A percentile compares a stretch with the other conserved stretches of the same genome.
phyloP scores from a whole-genome alignment of 2,329 filamentous ascomycete species.

The Colletotrichum sojae region DNA sequence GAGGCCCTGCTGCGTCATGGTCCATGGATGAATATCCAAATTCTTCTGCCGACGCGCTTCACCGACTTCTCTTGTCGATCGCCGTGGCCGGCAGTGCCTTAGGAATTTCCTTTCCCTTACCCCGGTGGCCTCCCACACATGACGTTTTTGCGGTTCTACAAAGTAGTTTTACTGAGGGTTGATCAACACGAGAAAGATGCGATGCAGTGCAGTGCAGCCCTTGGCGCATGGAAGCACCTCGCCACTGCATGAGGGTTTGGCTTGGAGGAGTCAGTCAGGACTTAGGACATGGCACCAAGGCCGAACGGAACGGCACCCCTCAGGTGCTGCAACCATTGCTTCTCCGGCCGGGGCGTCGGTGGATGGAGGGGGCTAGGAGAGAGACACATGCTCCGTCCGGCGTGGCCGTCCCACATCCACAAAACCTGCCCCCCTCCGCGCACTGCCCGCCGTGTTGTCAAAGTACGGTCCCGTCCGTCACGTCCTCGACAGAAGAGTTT shows the following conservation, averaged over 20 bases:
- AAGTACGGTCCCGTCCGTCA: neutral
- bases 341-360: slow-evolving; percentile 11
- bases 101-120: slow-evolving; percentile 15
- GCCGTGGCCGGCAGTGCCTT: neutral
- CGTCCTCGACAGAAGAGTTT: slow-evolving; percentile 4
- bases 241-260: neutral
- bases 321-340: slow-evolving; percentile 27
- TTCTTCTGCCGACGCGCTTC: slow-evolving; percentile 17
- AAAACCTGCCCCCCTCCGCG: neutral
- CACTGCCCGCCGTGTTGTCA: slow-evolving; percentile 9
- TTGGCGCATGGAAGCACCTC: neutral
- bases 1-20: slow-evolving; percentile 11
- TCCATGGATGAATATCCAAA: slow-evolving; percentile 29
- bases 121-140: neutral
- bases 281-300: neutral
- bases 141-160: neutral
- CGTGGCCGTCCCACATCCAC: neutral
- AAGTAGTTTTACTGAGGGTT: neutral
- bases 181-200: neutral
- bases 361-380: neutral
- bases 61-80: slow-evolving; percentile 20
- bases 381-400: slow-evolving; percentile 9
- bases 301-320: slow-evolving; percentile 10
- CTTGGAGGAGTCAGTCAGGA: neutral
- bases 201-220: neutral